Evolutionary conservation across 768 basidiomycete genomes (phyloP).

Genomic region (Pleurotus djamor): DNA sequence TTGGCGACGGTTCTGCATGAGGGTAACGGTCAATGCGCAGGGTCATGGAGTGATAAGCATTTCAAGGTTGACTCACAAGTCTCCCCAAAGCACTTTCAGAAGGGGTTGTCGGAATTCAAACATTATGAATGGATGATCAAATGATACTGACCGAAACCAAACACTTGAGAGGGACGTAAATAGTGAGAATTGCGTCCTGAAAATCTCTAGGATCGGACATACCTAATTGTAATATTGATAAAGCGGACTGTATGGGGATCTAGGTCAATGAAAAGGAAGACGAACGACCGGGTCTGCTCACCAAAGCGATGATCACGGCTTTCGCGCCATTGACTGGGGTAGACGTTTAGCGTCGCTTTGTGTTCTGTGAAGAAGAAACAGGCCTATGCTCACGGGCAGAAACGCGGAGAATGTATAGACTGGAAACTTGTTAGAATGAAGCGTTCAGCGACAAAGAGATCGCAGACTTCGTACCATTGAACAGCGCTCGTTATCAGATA

Average conservation of each 20-base stretch:
- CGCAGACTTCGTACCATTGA: background rate
- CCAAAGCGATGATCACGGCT: background rate
- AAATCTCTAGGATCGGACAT: background rate
- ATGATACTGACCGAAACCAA: background rate
- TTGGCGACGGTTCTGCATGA: constrained; percentile 5
- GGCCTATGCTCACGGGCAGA: background rate
- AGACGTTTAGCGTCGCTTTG: background rate
- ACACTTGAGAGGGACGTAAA: background rate
- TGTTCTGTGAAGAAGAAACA: too few species aligned
- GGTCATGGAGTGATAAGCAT: background rate
- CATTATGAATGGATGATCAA: background rate
- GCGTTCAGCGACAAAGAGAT: background rate
- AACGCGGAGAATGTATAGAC: constrained; percentile 11
- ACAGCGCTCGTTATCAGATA: constrained; percentile 11
- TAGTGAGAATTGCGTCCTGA: background rate
- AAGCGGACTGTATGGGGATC: background rate
- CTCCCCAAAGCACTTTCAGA: background rate
- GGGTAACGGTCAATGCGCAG: background rate
- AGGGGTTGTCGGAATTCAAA: background rate
- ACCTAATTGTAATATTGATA: constrained; percentile 3
- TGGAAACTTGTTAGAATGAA: background rate
- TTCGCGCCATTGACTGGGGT: background rate
- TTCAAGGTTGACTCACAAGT: constrained; percentile 6
- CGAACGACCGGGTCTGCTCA: background rate
- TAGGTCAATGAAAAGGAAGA: background rate